Evolutionary conservation across 148 eudicot genomes (phyloP).

Genomic region (Rhododendron simsii): DNA sequence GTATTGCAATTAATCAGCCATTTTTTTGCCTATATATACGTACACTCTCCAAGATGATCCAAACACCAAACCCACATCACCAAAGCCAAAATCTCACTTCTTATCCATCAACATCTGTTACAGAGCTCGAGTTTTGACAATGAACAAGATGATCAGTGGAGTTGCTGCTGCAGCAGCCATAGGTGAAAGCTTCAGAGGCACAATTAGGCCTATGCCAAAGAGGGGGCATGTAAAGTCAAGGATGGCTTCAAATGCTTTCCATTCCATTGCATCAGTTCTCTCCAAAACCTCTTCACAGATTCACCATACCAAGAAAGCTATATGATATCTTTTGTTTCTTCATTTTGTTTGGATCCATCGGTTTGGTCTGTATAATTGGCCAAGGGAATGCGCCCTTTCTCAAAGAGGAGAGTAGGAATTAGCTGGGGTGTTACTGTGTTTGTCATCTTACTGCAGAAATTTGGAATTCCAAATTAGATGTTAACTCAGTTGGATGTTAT

Average conservation of each 20-base stretch:
- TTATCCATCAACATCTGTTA: neutral
- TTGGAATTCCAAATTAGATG: neutral
- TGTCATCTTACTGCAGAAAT: neutral
- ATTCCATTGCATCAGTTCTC: slow-evolving; percentile 27
- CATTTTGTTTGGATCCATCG: neutral
- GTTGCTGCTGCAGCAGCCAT: slow-evolving; percentile 21
- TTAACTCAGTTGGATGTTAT: neutral
- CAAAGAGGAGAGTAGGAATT: neutral
- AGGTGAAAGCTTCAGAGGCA: slow-evolving; percentile 16
- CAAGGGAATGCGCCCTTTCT: neutral
- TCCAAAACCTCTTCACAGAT: slow-evolving; percentile 17
- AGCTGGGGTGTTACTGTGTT: neutral
- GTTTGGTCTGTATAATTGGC: neutral
- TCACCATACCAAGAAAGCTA: neutral
- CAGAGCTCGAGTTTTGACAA: slow-evolving; percentile 1
- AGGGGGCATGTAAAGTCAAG: slow-evolving; percentile 51
- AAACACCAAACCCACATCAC: neutral
- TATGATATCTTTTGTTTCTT: neutral
- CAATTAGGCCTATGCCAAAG: slow-evolving; percentile 29
- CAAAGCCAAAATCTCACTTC: neutral
- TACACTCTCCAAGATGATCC: neutral
- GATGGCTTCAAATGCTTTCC: slow-evolving; percentile 46
- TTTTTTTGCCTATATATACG: neutral
- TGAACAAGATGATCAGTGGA: slow-evolving; percentile 25
- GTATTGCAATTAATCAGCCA: neutral